Evolutionary conservation across 2,329 filamentous ascomycete genomes (phyloP).

Genomic region (Ophiostoma pallidulum): DNA sequence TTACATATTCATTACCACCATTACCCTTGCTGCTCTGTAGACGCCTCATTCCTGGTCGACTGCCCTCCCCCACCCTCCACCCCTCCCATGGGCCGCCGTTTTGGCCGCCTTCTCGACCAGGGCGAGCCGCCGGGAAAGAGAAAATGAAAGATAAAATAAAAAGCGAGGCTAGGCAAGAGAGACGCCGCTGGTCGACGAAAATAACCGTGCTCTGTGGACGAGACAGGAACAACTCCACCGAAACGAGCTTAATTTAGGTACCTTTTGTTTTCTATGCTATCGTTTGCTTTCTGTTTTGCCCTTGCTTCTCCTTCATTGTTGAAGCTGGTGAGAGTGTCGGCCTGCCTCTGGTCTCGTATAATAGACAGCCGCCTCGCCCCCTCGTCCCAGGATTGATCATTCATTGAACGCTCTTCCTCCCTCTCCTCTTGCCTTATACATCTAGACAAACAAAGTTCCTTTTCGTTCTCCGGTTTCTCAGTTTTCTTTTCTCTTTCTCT

Average conservation of each 20-base stretch:
- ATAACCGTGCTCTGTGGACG: no score
- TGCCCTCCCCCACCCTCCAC: no score
- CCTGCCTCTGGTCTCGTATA: conserved; percentile 1
- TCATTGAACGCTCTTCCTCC: not conserved
- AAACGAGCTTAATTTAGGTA: conserved; percentile 5
- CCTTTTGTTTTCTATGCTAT: not conserved
- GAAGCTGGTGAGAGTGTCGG: not conserved
- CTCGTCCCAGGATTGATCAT: not conserved
- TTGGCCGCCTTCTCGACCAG: not conserved
- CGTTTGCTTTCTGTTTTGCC: no score
- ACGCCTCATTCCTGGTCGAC: not conserved
- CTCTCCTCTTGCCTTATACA: not conserved
- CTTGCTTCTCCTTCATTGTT: no score
- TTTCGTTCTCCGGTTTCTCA: not conserved
- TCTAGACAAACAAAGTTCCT: not conserved
- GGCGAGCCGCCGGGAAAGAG: conserved; percentile 10
- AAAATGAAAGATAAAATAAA: not conserved
- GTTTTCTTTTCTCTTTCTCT: not conserved
- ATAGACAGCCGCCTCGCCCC: conserved; percentile 2
- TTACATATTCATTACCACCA: no score
- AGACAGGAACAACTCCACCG: not conserved
- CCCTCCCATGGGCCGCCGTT: conserved; percentile 4
- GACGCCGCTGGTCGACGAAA: no score
- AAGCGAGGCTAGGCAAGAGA: no score
- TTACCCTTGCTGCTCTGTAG: not conserved